Evolutionary conservation across 805 yeast species (phyloP), one percentile per base, ranked within the genome.

Genomic region (Dipodascus geniculatus): DNA sequence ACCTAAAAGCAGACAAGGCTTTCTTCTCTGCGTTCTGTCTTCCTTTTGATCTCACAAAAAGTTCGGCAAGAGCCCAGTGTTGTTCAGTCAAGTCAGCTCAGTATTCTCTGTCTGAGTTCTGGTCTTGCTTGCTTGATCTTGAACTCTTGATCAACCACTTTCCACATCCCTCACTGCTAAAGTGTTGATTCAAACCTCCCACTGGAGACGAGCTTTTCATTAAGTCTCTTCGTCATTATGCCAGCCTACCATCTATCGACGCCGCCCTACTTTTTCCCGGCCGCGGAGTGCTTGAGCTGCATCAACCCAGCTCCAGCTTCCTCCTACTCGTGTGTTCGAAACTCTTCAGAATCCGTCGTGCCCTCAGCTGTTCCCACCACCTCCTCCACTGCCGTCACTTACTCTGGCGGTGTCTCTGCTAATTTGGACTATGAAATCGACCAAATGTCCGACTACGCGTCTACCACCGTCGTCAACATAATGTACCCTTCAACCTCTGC

Each of bases 341-440:
- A 14, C 20, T 38, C 44, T 28, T 28, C 35, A 8, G 8, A 8
- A 8, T 28, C 35, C 8, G 35, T 28, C 35, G 35, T 28, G 35
- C 11, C 14, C 14, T 14, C 35, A 8, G 14, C 14, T 28, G 11
- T 8, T 8, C 35, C 11, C 14, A 14, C 35, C 35, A 14, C 8
- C 14, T 8, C 35, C 14, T 8, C 14, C 35, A 28, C 11, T n/a
- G 44, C 44, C 20, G 58, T 42, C 20, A 11, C 20, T 6, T 54
- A 55, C 23, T 66, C 74, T 48, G 96, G 96, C 47, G 96, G 96
- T 56, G 91, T 87, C 49, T 74, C 83, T 42, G 75, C 83, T n/a
- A 83, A 79, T 33, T 74, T 87, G 63, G 96, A 89, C 65, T 90
- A 91, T 67, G 89, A 87, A 58, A 69, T 87, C 53, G 76, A 76